A percentile compares a stretch with the other conserved stretches of the same genome.
Conservation (phyloP, 1,139 yeast species). For the Candida albicans region DNA sequence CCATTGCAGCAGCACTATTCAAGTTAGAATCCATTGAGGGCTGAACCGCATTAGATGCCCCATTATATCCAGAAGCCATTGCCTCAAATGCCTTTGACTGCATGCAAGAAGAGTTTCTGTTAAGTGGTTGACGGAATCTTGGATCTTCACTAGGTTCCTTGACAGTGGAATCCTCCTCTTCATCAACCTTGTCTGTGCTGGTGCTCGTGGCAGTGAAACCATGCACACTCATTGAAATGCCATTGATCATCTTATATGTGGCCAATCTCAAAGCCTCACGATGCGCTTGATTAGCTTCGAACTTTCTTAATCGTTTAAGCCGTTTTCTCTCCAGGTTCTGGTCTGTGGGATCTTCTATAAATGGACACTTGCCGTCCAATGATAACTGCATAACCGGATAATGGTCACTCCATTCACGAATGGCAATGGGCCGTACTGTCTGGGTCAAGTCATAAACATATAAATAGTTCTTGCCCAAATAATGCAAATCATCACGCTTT, state of each 20-base stretch:
- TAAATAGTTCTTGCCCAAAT: conserved; percentile 66
- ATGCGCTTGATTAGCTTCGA: conserved; percentile 42
- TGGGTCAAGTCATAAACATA: conserved; percentile 82
- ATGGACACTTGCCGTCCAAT: conserved; percentile 72
- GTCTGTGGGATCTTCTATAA: conserved; percentile 50
- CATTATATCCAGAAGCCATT: conserved; percentile 73
- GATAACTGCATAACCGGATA: conserved; percentile 48
- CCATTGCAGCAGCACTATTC: conserved; percentile 30
- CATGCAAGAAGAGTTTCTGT: conserved; percentile 33
- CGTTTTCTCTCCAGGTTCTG: conserved; percentile 41
- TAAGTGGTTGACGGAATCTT: conserved; percentile 27
- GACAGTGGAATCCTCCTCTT: conserved; percentile 11
- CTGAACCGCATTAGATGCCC: conserved; percentile 51
- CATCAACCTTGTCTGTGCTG: conserved; percentile 27
- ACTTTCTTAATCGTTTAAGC: conserved; percentile 39
- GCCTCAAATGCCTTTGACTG: conserved; percentile 52
- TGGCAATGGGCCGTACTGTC: conserved; percentile 75
- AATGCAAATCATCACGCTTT: conserved; percentile 78
- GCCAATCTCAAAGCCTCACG: conserved; percentile 38
- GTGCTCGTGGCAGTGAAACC: conserved; percentile 31
- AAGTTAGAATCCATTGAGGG: conserved; percentile 47
- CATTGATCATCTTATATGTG: conserved; percentile 34
- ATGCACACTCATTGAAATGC: conserved; percentile 18
- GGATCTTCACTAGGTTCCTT: conserved; percentile 12
- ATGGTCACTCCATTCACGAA: conserved; percentile 71